A percentile compares a stretch with the other conserved stretches of the same genome.
phyloP scores from a whole-genome alignment of 2,329 filamentous ascomycete species.

The Neopestalotiopsis clavispora region DNA sequence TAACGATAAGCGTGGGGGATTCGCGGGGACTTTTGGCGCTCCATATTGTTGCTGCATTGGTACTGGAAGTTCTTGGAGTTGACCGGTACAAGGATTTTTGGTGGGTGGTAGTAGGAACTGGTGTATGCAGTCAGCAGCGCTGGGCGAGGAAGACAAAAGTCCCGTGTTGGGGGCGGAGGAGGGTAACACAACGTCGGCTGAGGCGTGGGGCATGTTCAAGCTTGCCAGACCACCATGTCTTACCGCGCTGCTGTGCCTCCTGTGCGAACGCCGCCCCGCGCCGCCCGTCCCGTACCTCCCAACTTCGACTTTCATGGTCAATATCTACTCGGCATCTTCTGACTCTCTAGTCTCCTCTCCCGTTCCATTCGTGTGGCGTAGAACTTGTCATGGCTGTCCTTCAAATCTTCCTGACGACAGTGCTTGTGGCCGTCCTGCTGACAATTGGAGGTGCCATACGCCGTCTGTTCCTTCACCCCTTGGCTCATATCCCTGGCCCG shows the following conservation, averaged over 20 bases:
- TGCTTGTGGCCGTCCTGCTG: slow-evolving; percentile 29
- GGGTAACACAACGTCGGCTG: slow-evolving; percentile 1
- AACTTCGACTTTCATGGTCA: slow-evolving; percentile 27
- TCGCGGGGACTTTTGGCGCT: too few species aligned
- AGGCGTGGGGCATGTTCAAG: not conserved
- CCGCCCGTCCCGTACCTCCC: slow-evolving; percentile 21
- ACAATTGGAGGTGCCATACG: slow-evolving; percentile 2
- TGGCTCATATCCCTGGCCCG: slow-evolving; percentile 26
- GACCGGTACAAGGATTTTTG: too few species aligned
- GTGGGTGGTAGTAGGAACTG: too few species aligned
- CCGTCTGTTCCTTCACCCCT: slow-evolving; percentile 12
- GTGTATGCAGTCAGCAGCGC: too few species aligned
- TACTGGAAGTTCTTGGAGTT: too few species aligned
- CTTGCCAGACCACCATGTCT: not conserved
- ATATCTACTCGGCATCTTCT: slow-evolving; percentile 13
- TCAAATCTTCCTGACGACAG: slow-evolving; percentile 29
- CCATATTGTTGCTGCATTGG: too few species aligned
- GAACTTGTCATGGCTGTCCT: slow-evolving; percentile 29
- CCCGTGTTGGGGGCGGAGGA: not conserved
- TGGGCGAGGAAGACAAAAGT: not conserved
- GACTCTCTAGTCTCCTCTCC: slow-evolving; percentile 25
- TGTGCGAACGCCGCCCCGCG: slow-evolving; percentile 2
- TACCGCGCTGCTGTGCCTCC: not conserved
- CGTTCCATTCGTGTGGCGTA: slow-evolving; percentile 25
- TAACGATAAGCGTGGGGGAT: too few species aligned